Evolutionary conservation across 2,329 filamentous ascomycete species (phyloP), one percentile per base, ranked within the genome.

Genomic region (Paecilomyces variotii): DNA sequence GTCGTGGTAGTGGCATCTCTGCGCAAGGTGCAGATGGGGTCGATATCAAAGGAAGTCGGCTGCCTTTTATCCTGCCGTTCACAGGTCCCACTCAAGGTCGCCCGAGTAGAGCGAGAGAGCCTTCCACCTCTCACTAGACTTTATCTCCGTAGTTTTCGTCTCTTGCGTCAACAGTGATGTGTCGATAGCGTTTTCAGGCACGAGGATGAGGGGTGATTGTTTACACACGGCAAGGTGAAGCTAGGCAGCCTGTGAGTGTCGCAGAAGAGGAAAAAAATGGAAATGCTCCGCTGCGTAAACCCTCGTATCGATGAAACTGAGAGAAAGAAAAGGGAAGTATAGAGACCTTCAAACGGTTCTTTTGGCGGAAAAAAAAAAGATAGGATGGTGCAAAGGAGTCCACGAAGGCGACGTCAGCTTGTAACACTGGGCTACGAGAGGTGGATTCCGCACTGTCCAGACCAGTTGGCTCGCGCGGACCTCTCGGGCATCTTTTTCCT

Each of bases 1-100:
- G 65, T 56, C 72, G 57, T 59, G 58, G 39, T 66, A 69, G 73
- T 70, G 39, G 60, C 64, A 55, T 61, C 58, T 63, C 60, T 57
- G 58, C 25, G 24, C 54, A 7, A 32, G 53, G 25, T 25, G 54
- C 11, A 45, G 34, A 45, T 26, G 50, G 6, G 45, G 19, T 50
- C 32, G 32, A 34, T 34, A 34, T 11, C 32, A 19, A 4, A 34
- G 39, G 7, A 45, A 45, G 4, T 45, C 12, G 39, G 39, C 7
- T 24, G 39, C 39, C 39, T 45, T 45, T 14, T 45, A 19, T 19
- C 19, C 19, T 1, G 19, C n/a, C 39, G 39, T 19, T 19, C n/a
- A 19, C 39, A 45, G 39, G 39, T 45, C 39, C 19, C 9, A n/a
- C 14, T 19, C 5, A 19, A 45, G 28, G 39, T 45, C 19, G 39